Percentiles rank a stretch among this genome's conserved stretches.
Conservation (phyloP, 805 yeast species). For the Lachancea thermotolerans region DNA sequence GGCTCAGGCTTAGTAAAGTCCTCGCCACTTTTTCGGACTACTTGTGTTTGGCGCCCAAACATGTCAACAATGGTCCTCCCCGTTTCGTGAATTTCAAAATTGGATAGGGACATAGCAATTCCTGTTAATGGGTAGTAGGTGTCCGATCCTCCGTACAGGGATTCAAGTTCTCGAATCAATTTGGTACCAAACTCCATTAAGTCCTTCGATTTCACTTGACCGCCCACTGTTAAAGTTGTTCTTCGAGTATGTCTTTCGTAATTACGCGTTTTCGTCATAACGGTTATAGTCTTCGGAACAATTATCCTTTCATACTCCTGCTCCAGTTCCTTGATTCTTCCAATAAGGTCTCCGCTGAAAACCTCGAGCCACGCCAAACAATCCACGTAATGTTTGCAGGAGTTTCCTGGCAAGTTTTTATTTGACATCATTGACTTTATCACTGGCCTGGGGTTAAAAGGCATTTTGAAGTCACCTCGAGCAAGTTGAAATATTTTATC, state of each 20-base stretch:
- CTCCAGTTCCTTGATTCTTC: constrained; percentile 66
- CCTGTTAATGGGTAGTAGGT: constrained; percentile 43
- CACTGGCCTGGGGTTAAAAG: constrained; percentile 50
- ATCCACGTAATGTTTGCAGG: constrained; percentile 48
- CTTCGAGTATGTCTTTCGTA: constrained; percentile 21
- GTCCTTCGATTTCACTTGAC: constrained; percentile 17
- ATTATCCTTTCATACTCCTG: constrained; percentile 40
- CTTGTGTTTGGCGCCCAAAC: constrained; percentile 24
- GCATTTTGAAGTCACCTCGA: constrained; percentile 53
- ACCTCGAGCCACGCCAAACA: constrained; percentile 75
- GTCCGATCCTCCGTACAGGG: constrained; percentile 19
- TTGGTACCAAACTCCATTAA: constrained; percentile 32
- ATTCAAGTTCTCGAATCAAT: constrained; percentile 37
- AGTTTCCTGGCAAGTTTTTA: constrained; percentile 62
- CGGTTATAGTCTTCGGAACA: constrained; percentile 43
- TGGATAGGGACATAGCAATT: constrained; percentile 46
- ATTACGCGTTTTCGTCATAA: constrained; percentile 31
- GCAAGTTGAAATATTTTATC: constrained; percentile 52
- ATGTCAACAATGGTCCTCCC: constrained; percentile 28
- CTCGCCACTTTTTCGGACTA: constrained; percentile 1
- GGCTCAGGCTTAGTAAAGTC: neutral
- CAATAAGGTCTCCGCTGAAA: constrained; percentile 69
- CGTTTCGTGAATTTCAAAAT: constrained; percentile 42
- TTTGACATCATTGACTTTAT: constrained; percentile 85
- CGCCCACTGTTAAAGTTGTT: constrained; percentile 11